Evolutionary conservation across 179 eudicot genomes (phyloP), one percentile per base, ranked within the genome.

Genomic region (Amaranthus tricolor): DNA sequence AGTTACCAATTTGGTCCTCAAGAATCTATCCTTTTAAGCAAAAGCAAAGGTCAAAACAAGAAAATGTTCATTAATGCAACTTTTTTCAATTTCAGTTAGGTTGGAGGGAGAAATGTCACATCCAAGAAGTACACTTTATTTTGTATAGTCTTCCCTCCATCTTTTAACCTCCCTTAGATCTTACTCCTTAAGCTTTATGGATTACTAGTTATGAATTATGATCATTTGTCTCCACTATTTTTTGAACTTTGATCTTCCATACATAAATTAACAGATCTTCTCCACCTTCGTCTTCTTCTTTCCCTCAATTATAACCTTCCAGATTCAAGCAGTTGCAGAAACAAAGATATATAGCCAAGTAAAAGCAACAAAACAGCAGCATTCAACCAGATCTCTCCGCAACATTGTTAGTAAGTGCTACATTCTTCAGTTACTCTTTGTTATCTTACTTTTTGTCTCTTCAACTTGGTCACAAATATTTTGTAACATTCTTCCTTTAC

Each of bases 141-240:
- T 90, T 87, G 89, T 80, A 83, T 85, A 72, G 69, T 62, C 55
- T 85, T 89, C 93, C 97, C 96, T 84, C 94, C 89, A 63, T 12
- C 50, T 66, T 79, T 21, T 76, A 62, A 79, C 66, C 14, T 13
- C 47, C 19, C 24, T 21, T 48, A 13, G 15, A 13, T 73, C 40
- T 31, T 31, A 31, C 40, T 31, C 40, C 40, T 31, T 31, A 31
- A 2, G 40, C 82, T 85, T 86, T 83, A 82, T 81, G 75, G 58
- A 66, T 85, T 81, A 62, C n/a, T n/a, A n/a, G n/a, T n/a, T n/a
- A n/a, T n/a, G n/a, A n/a, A 54, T 75, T 58, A 84, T 85, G 65
- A 85, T 85, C 80, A 84, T 74, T 47, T 82, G 85, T 82, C 86
- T 73, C 85, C 80, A 83, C 75, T 74, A 79, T 84, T 84, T 83